Base-by-base conservation (phyloP, 768 basidiomycete genomes). In the Nidularia sp. region DNA sequence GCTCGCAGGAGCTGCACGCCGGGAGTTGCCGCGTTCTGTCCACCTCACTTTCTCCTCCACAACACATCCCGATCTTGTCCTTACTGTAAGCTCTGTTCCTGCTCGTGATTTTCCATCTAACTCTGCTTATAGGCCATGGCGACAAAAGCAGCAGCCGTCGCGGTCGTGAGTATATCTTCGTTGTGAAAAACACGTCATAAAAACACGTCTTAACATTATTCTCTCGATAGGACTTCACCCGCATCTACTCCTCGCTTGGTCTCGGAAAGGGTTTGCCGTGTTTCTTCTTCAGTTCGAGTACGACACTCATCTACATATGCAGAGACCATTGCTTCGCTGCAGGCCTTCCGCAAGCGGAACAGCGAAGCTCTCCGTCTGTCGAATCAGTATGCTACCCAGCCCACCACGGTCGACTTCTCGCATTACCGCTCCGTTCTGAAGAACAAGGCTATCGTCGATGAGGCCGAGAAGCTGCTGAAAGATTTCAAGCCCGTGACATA, bases 281-380 rank as follows among this genome's bases (percentile, higher is more conserved):
- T 9, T 51, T n/a, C 39, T 15, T 34, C 32, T n/a, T 35, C 15
- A 31, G 36, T 42, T 10, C 43, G 32, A n/a, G 10, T 48, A 48
- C 31, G 34, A n/a, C 34, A 51, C 48, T 25, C 45, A 7, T 45
- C 22, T 8, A 41, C 36, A 34, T 54, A 33, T 51, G 22, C 70
- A 93, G 93, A 98, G 77, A 95, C 96, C 61, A 80, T 97, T 64
- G 78, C 91, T 51, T 73, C 92, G 49, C 81, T 99, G 48, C 90
- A 92, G 69, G 88, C 90, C 39, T 98, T 99, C 86, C 90, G 97
- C 73, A 97, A 95, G 72, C 92, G 97, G 54, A 85, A 96, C 71
- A 75, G 76, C 59, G 92, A 98, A 50, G 96, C 97, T 52, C 87
- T 90, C 65, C 85, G 87, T 55, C 73, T 90, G 53, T 68, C 83